Percentiles rank a stretch among this genome's conserved stretches.
Conservation (phyloP, 1,284 basidiomycete species). For the Tylopilus orsonianus region DNA sequence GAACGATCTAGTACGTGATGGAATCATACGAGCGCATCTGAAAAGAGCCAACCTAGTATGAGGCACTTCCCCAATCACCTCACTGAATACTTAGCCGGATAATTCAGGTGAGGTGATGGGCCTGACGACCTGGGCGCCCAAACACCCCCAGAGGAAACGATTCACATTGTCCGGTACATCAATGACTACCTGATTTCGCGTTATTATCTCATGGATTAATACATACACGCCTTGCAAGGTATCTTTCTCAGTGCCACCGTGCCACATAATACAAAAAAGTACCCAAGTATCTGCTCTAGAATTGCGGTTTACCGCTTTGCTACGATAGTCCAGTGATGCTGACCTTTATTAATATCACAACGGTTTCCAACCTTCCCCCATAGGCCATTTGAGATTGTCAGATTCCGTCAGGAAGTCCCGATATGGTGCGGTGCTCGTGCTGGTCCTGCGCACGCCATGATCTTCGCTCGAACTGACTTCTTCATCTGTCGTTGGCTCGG, state of each 20-base stretch:
- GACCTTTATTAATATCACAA: conserved; percentile 32
- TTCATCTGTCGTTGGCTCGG: conserved; percentile 29
- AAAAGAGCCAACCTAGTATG: conserved; percentile 45
- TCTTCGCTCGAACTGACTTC: conserved; percentile 24
- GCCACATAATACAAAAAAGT: conserved; percentile 29
- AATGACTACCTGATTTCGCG: not conserved
- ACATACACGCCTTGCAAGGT: conserved; percentile 19
- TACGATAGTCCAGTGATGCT: not conserved
- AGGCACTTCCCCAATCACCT: conserved; percentile 1
- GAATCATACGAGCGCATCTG: conserved; percentile 54
- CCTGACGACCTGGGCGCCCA: not conserved
- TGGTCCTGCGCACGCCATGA: conserved; percentile 8
- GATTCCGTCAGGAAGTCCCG: conserved; percentile 34
- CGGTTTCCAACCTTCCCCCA: conserved; percentile 57
- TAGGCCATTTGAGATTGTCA: conserved; percentile 63
- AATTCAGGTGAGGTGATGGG: conserved; percentile 5
- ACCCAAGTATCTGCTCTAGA: conserved; percentile 6
- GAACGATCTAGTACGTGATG: conserved; percentile 48
- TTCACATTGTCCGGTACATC: not conserved
- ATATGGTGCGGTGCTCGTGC: conserved; percentile 1
- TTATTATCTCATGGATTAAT: conserved; percentile 22
- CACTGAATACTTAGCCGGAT: not conserved
- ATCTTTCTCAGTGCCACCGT: conserved; percentile 14
- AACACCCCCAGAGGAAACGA: not conserved
- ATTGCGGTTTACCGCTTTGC: not conserved